phyloP scores from a whole-genome alignment of 257 asterid genomes.

The Nyctanthes arbortristis region DNA sequence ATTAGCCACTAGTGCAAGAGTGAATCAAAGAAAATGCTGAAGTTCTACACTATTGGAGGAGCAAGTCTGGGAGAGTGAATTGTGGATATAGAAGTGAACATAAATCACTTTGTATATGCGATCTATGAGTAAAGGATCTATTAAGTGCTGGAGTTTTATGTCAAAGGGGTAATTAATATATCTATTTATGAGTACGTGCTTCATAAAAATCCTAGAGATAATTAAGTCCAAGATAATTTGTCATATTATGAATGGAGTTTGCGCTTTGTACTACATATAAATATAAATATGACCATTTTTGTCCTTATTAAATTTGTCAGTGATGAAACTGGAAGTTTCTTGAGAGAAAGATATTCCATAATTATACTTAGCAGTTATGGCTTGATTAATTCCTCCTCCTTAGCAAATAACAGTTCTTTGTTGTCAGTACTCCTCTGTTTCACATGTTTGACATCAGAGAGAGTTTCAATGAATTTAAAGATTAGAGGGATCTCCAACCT shows the following conservation, averaged over 20 bases:
- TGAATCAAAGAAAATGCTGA: neutral
- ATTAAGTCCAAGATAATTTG: neutral
- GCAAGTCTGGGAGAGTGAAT: neutral
- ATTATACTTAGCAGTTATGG: neutral
- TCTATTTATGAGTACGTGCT: neutral
- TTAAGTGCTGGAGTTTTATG: too few relatives aligned
- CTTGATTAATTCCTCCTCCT: neutral
- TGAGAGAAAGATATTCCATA: neutral
- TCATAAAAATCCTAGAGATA: neutral
- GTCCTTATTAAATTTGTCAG: neutral
- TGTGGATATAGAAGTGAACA: too few relatives aligned
- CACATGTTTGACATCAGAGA: neutral
- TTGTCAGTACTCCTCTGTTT: neutral
- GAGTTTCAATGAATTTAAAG: neutral
- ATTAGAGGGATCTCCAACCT: neutral
- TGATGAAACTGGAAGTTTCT: neutral
- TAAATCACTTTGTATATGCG: too few relatives aligned
- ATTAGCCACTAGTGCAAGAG: neutral
- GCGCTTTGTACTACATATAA: too few relatives aligned
- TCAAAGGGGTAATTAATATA: too few relatives aligned
- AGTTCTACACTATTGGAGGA: neutral
- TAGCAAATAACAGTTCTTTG: neutral
- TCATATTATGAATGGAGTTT: neutral
- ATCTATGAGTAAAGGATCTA: too few relatives aligned
- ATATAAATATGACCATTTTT: neutral